phyloP scores from a whole-genome alignment of 2,329 filamentous ascomycete genomes.

The Clonostachys rhizophaga region DNA sequence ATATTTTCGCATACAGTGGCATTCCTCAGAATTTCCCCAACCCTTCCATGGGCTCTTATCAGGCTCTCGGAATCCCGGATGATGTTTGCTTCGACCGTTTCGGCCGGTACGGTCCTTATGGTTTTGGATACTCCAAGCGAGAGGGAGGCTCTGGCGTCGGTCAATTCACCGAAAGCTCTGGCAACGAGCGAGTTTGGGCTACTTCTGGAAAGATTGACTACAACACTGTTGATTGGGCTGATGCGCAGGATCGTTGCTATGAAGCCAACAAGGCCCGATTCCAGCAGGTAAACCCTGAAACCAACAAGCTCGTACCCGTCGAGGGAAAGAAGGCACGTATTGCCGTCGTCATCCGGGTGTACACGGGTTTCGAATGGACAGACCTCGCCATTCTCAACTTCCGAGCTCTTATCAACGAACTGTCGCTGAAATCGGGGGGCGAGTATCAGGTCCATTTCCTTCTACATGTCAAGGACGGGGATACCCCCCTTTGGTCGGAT shows the following conservation, averaged over 20 bases:
- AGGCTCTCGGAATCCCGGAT: slow-evolving; percentile 66
- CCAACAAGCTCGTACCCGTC: slow-evolving; percentile 22
- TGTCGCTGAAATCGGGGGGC: slow-evolving; percentile 71
- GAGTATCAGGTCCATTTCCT: slow-evolving; percentile 83
- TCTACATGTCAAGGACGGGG: slow-evolving; percentile 77
- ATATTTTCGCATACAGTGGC: slow-evolving; percentile 64
- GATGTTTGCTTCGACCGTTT: slow-evolving; percentile 88
- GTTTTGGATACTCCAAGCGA: slow-evolving; percentile 72
- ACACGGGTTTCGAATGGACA: slow-evolving; percentile 75
- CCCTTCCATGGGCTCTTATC: slow-evolving; percentile 71
- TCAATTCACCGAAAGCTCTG: slow-evolving; percentile 68
- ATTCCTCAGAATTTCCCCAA: slow-evolving; percentile 74
- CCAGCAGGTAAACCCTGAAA: slow-evolving; percentile 27
- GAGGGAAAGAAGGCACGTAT: slow-evolving; percentile 50
- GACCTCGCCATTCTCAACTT: slow-evolving; percentile 75
- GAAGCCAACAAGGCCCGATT: slow-evolving; percentile 61
- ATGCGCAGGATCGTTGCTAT: slow-evolving; percentile 48
- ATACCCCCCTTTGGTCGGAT: slow-evolving; percentile 78
- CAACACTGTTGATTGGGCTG: slow-evolving; percentile 47
- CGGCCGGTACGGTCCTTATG: slow-evolving; percentile 79
- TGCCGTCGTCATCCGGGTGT: slow-evolving; percentile 75
- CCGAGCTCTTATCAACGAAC: slow-evolving; percentile 74
- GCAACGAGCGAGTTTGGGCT: slow-evolving; percentile 55
- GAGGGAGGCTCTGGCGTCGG: slow-evolving; percentile 68
- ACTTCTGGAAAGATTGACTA: slow-evolving; percentile 53